Evolutionary conservation across 768 basidiomycete genomes (phyloP).

Genomic region (Lactarius trivialis): DNA sequence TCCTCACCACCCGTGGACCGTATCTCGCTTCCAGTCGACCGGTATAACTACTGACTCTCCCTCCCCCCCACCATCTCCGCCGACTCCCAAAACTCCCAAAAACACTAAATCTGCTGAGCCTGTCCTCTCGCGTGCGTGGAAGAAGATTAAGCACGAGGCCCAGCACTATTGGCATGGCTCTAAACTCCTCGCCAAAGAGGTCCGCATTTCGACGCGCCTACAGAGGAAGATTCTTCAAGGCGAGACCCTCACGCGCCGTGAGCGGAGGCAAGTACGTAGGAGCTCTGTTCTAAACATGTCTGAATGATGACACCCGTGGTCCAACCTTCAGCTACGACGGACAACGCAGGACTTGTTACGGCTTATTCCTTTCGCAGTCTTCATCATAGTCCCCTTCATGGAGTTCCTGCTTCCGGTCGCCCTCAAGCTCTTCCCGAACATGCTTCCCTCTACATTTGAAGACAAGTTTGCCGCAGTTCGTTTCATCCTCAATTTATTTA

Average conservation of each 20-base stretch:
- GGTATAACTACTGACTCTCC: constrained; percentile 43
- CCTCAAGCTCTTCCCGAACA: constrained; percentile 95
- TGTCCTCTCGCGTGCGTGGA: constrained; percentile 68
- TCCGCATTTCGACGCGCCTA: constrained; percentile 80
- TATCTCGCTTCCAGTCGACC: constrained; percentile 11
- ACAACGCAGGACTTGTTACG: constrained; percentile 92
- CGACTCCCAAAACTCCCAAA: constrained; percentile 20
- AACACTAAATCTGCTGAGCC: constrained; percentile 39
- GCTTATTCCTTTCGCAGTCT: constrained; percentile 91
- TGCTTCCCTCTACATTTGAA: constrained; percentile 97
- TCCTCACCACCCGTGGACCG: constrained; percentile 12
- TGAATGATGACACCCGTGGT: background rate
- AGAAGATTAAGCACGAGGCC: constrained; percentile 91
- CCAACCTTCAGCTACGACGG: constrained; percentile 62
- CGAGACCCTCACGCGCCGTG: constrained; percentile 83
- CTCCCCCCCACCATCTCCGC: constrained; percentile 24
- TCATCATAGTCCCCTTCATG: constrained; percentile 97
- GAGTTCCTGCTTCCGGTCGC: constrained; percentile 93
- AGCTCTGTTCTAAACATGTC: background rate
- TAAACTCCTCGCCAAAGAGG: constrained; percentile 90
- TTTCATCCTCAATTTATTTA: constrained; percentile 20
- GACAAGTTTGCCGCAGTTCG: constrained; percentile 90
- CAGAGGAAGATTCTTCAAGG: constrained; percentile 93
- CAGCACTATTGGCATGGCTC: constrained; percentile 96
- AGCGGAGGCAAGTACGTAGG: constrained; percentile 74